Conservation (phyloP, 225 moss, liverwort and hornwort species). For the Pseudoscleropodium purum region DNA sequence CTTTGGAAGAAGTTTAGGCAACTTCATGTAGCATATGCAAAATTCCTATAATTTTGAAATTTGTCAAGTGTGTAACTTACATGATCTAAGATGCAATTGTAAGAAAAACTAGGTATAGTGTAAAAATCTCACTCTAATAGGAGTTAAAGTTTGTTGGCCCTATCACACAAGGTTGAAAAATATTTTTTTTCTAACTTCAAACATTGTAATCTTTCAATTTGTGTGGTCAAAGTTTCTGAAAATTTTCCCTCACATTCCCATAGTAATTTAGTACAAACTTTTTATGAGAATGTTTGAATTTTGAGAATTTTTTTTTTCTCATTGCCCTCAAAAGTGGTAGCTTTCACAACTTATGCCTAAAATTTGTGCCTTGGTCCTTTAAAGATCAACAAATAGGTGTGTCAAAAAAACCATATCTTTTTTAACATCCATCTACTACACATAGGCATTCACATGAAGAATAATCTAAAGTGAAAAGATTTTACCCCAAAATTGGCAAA, state of each 20-base stretch:
- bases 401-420: background rate
- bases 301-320: background rate
- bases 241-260: accelerated
- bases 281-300: no score
- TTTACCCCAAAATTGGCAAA: background rate
- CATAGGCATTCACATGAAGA: no score
- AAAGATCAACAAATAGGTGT: background rate
- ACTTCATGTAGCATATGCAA: background rate
- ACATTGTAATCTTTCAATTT: background rate
- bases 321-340: accelerated
- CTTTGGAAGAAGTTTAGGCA: accelerated
- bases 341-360: background rate
- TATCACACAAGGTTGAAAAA: no score
- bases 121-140: background rate
- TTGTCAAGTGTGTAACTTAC: accelerated
- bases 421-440: background rate
- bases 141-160: background rate
- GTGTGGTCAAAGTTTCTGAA: background rate
- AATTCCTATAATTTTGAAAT: background rate
- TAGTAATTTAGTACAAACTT: no score
- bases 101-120: no score
- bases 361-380: background rate
- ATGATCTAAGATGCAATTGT: background rate
- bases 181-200: background rate
- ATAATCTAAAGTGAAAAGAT: no score